phyloP scores from a whole-genome alignment of 495 filamentous ascomycete species.

The Ramalina intermedia region DNA sequence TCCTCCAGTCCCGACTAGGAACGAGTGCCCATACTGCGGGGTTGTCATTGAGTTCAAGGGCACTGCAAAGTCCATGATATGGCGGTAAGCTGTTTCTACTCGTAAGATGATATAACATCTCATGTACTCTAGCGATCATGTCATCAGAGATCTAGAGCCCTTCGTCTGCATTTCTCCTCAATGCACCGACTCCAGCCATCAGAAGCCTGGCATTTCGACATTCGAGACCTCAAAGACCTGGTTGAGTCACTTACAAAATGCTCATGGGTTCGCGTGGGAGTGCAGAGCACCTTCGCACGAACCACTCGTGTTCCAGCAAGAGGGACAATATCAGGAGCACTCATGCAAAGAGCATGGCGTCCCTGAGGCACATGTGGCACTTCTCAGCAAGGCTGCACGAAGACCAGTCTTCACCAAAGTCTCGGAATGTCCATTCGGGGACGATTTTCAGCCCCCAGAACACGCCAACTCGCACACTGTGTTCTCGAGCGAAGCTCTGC shows the following conservation, averaged over 20 bases:
- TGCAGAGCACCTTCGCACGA: constrained; percentile 22
- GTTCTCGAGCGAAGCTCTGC: constrained; percentile 21
- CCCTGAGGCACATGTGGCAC: constrained; percentile 16
- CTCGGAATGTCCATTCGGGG: constrained; percentile 20
- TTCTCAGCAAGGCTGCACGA: constrained; percentile 16
- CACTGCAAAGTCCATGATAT: no score
- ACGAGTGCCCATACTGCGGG: no score
- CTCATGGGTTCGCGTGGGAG: constrained; percentile 22
- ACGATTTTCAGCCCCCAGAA: constrained; percentile 18
- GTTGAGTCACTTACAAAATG: constrained; percentile 21
- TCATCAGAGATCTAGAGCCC: no score
- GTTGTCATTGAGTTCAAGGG: no score
- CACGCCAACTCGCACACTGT: constrained; percentile 15
- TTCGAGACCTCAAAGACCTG: constrained; percentile 24
- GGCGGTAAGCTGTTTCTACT: no score
- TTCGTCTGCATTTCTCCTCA: no score
- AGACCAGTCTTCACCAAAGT: constrained; percentile 14
- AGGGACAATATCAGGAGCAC: constrained; percentile 19
- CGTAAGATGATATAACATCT: no score
- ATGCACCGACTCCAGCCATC: no score
- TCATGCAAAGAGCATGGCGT: constrained; percentile 20
- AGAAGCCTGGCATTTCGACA: constrained; percentile 15
- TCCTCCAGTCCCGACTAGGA: constrained; percentile 19
- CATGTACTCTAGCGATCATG: no score
- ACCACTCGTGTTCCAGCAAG: constrained; percentile 18